phyloP scores from a whole-genome alignment of 371 early-diverging fungal genomes.

The Blakeslea trispora region DNA sequence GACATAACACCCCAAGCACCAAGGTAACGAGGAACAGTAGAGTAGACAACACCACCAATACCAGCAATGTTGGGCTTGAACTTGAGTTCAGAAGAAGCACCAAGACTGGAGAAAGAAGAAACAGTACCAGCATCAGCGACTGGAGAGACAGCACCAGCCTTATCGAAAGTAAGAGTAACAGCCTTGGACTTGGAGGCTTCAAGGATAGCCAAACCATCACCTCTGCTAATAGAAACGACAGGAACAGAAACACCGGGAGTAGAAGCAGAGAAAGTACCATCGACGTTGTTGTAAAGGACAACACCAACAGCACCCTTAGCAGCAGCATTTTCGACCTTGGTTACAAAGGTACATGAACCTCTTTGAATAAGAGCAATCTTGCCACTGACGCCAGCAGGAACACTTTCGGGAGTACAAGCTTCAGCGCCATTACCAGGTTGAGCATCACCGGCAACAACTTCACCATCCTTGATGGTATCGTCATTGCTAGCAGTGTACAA shows the following conservation, averaged over 20 bases:
- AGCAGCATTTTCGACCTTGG: conserved; percentile 47
- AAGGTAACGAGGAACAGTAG: conserved; percentile 54
- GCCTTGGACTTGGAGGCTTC: conserved; percentile 21
- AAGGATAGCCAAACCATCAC: conserved; percentile 27
- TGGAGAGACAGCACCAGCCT: conserved; percentile 12
- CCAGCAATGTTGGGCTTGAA: conserved; percentile 63
- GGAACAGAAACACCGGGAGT: conserved; percentile 29
- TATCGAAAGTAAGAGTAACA: conserved; percentile 18
- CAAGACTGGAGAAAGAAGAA: conserved; percentile 47
- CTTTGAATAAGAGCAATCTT: conserved; percentile 56
- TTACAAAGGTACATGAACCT: conserved; percentile 56
- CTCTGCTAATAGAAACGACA: conserved; percentile 32
- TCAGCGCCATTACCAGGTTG: conserved; percentile 21
- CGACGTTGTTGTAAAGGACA: conserved; percentile 45
- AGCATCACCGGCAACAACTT: conserved; percentile 15
- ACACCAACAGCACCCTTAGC: conserved; percentile 55
- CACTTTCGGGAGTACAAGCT: conserved; percentile 20
- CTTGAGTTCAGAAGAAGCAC: conserved; percentile 34
- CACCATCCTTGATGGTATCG: conserved; percentile 6
- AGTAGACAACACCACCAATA: conserved; percentile 69
- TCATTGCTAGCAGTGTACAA: conserved; percentile 11
- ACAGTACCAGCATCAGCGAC: conserved; percentile 36
- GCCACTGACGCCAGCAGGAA: conserved; percentile 31
- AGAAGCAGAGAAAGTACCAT: conserved; percentile 22
- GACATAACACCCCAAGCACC: conserved; percentile 55